Evolutionary conservation across 2,329 filamentous ascomycete genomes (phyloP).

Genomic region (Colletotrichum orbiculare): DNA sequence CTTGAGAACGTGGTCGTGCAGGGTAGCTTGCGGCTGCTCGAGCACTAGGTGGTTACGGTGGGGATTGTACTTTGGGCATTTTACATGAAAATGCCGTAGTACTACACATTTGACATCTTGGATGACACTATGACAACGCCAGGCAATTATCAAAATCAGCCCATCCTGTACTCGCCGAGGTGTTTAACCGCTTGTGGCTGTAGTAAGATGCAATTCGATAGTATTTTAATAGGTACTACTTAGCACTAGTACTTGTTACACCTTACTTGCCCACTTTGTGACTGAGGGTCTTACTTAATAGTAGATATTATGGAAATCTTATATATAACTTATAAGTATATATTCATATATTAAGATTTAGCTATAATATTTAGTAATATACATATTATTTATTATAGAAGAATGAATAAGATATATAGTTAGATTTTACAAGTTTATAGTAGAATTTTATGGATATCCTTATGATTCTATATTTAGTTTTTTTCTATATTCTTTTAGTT

Average conservation of each 20-base stretch:
- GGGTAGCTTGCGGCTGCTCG: slow-evolving; percentile 84
- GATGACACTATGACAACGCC: slow-evolving; percentile 21
- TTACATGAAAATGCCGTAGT: slow-evolving; percentile 13
- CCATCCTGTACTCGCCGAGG: slow-evolving; percentile 11
- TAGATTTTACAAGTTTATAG: no score
- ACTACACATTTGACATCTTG: slow-evolving; percentile 11
- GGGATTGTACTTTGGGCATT: slow-evolving; percentile 34
- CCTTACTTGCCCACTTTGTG: no score
- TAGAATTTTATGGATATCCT: no score
- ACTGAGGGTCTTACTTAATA: no score
- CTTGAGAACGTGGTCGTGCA: slow-evolving; percentile 99
- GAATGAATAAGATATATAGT: no score
- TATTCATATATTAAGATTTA: no score
- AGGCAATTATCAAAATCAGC: slow-evolving; percentile 27
- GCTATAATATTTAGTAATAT: no score
- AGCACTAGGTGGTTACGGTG: slow-evolving; percentile 62
- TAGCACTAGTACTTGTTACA: slow-evolving; percentile 10
- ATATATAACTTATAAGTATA: no score
- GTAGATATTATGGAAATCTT: no score
- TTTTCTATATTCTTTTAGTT: no score
- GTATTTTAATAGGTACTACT: slow-evolving; percentile 34
- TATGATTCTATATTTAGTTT: no score
- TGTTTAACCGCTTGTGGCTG: slow-evolving; percentile 19
- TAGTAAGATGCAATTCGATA: slow-evolving; percentile 25
- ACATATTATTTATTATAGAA: no score